Percentiles rank a stretch among this genome's conserved stretches.
These are phyloP conservation scores for Galerina marginata DNA, from an alignment of 768 basidiomycete genomes.

Conservation along the genomic window DNA sequence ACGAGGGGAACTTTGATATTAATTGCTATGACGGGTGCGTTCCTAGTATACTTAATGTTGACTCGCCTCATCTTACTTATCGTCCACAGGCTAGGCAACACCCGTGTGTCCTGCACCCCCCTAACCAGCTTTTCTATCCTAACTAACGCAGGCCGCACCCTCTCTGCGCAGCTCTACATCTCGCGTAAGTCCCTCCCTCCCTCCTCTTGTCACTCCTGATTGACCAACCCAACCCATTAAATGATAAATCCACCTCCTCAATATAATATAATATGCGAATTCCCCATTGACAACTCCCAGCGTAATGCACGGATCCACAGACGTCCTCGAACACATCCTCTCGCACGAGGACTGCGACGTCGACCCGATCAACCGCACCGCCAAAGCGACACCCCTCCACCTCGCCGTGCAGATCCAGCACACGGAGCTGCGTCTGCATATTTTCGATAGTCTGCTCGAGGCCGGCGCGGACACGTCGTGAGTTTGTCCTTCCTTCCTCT, in stretches of 20 bases:
- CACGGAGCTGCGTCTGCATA: slow-evolving; percentile 52
- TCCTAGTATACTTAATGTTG: background rate
- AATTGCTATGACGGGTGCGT: slow-evolving; percentile 82
- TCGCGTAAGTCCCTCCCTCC: slow-evolving; percentile 26
- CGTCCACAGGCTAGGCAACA: slow-evolving; percentile 68
- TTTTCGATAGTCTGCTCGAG: slow-evolving; percentile 73
- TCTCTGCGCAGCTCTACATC: slow-evolving; percentile 29
- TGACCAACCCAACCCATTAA: background rate
- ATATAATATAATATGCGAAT: background rate
- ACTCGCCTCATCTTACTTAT: background rate
- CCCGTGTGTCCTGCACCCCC: slow-evolving; percentile 53
- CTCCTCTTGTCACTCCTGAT: background rate
- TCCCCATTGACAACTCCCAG: slow-evolving; percentile 38
- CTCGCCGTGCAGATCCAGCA: slow-evolving; percentile 67
- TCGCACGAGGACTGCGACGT: slow-evolving; percentile 81
- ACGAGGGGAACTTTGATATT: slow-evolving; percentile 64
- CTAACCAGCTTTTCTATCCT: slow-evolving; percentile 16
- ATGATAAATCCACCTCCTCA: background rate
- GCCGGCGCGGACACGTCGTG: slow-evolving; percentile 79
- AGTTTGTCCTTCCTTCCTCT: slow-evolving; percentile 23
- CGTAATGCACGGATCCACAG: slow-evolving; percentile 58
- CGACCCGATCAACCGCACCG: slow-evolving; percentile 73
- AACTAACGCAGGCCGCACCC: slow-evolving; percentile 22
- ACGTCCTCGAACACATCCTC: slow-evolving; percentile 75
- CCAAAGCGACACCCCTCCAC: slow-evolving; percentile 80